phyloP scores from a whole-genome alignment of 2,329 filamentous ascomycete species.

The Phaeoacremonium minimum region DNA sequence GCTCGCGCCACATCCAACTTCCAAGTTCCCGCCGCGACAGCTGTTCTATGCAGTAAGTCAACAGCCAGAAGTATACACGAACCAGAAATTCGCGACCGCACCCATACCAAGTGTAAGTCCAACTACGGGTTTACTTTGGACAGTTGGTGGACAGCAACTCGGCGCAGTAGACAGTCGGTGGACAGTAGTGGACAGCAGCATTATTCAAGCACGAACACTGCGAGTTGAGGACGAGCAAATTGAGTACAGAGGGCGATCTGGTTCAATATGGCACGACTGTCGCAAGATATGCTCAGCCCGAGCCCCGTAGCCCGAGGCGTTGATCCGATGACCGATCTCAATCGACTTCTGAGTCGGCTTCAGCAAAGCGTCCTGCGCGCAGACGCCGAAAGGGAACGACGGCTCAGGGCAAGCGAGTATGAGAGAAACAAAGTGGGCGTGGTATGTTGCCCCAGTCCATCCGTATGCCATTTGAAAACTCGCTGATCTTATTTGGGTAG shows the following conservation, averaged over 20 bases:
- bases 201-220: too few relatives aligned
- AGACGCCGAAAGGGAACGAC: slow-evolving; percentile 52
- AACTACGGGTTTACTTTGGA: too few relatives aligned
- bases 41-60: neutral
- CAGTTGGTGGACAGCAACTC: too few relatives aligned
- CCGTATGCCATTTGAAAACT: neutral
- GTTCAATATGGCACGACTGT: neutral
- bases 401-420: slow-evolving; percentile 57
- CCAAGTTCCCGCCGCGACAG: neutral
- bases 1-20: neutral
- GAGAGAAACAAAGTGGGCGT: slow-evolving; percentile 58
- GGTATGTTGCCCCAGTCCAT: slow-evolving; percentile 28
- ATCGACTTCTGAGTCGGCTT: slow-evolving; percentile 60
- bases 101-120: too few relatives aligned
- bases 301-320: neutral
- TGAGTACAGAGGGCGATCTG: too few relatives aligned
- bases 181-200: too few relatives aligned
- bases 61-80: too few relatives aligned
- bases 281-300: neutral
- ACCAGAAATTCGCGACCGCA: too few relatives aligned
- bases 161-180: too few relatives aligned
- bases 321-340: slow-evolving; percentile 49
- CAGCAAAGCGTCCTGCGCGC: slow-evolving; percentile 61
- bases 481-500: slow-evolving; percentile 28
- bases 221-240: too few relatives aligned